Evolutionary conservation across 805 yeast genomes (phyloP), one percentile per base, ranked within the genome.

Genomic region (Ogataea philodendri): DNA sequence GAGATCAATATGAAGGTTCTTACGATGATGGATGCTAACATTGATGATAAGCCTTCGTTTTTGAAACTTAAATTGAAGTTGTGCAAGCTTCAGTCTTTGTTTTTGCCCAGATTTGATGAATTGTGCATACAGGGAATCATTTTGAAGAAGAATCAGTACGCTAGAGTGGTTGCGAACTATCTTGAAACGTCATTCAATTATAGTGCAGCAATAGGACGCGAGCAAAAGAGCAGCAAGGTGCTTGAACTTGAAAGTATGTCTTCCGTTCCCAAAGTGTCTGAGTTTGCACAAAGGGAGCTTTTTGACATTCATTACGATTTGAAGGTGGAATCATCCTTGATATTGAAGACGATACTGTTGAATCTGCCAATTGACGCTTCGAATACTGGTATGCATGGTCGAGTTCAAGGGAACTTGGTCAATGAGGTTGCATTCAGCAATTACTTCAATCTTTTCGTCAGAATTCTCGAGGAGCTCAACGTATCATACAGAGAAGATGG

Each of bases 391-490:
- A 9, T 66, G 69, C 34, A 36, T 20, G 37, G 49, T 5, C 32
- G 51, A 4, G 46, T 45, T 8, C 57, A 56, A 22, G 55, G 45
- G 22, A 34, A 35, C 16, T 30, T 52, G 15, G 54, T 58, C 13
- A 49, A 55, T 7, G 75, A 75, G 19, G 73, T 81, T 29, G 69
- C 77, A 8, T 84, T 84, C 57, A 78, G 82, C 4, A 79, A 79
- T 42, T 82, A 80, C 49, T 84, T 82, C 57, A 78, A 79, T 11
- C 49, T 69, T 52, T 81, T 60, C 52, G 84, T 73, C 52, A 66
- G 74, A 50, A 66, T 74, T 16, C 59, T 74, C 36, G 78, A 76
- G 39, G 66, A 68, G 42, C 58, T 65, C 39, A 63, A 74, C 20
- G 39, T 18, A 2, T 32, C 46, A 34, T 39, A 48, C 5, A 10